Evolutionary conservation across 352 stramenopile species (phyloP), one percentile per base, ranked within the genome.

Genomic region (Elongisporangium anandrum): DNA sequence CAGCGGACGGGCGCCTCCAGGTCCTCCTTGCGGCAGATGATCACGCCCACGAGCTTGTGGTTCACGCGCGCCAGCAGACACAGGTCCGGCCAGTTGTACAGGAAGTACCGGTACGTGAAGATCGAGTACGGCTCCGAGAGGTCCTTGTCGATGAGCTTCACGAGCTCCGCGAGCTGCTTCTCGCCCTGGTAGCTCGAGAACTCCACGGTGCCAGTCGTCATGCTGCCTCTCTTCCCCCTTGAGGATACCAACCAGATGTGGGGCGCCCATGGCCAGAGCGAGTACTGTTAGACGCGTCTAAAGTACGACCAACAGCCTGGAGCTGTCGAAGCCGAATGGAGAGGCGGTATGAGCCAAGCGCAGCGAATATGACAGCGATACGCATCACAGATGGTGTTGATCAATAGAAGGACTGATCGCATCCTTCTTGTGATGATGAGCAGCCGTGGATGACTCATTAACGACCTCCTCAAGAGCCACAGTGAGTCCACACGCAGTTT

Each of bases 91-190:
- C 93, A 98, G 66, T 96, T 97, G 72, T 94, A 94, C 52, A 98
- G 76, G 67, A 98, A 98, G 69, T 98, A 98, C n/a, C 94, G 85
- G 73, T 98, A 98, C 54, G 94, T 98, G 75, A 97, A 98, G 60
- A 98, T 92, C 23, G 89, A 97, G 75, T 98, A 98, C 10, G 94
- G 94, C 72, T 98, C 94, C 3, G 85, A 97, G 29, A 98, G 77
- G 60, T 98, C 94, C 71, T 96, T 96, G 68, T 97, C 89, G 56
- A 98, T 96, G 52, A 98, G 85, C 60, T 86, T 87, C 65, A 98
- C 94, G 17, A 98, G 88, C 69, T 96, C 88, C 19, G 75, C 76
- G 22, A 98, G 81, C 70, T 97, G 79, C 59, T 91, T 90, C 75
- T 97, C 89, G 57, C 83, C 89, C 56, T 92, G 76, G 70, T 95